Evolutionary conservation across 2,329 filamentous ascomycete genomes (phyloP).

Genomic region (Cladosporium sp.): DNA sequence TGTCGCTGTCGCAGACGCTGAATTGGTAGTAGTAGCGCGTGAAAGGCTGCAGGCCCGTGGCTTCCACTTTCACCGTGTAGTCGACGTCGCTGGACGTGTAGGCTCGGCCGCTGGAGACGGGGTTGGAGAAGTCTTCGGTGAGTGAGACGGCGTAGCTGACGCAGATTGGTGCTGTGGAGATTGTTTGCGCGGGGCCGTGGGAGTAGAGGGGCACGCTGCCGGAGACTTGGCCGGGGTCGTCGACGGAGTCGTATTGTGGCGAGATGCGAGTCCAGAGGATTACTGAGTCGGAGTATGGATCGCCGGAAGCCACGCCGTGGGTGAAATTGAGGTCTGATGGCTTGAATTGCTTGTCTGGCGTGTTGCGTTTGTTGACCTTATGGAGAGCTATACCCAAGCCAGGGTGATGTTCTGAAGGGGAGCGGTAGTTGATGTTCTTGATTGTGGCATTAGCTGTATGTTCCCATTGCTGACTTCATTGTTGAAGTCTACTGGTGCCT

Average conservation of each 20-base stretch:
- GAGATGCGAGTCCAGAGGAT: constrained; percentile 41
- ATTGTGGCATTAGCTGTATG: neutral
- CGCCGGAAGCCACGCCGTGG: constrained; percentile 46
- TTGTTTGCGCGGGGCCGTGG: constrained; percentile 49
- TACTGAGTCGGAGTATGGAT: constrained; percentile 42
- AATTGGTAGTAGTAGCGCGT: constrained; percentile 29
- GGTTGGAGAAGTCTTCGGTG: constrained; percentile 16
- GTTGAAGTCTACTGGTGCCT: neutral
- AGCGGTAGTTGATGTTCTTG: constrained; percentile 45
- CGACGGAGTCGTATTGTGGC: constrained; percentile 38
- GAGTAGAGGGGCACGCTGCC: constrained; percentile 53
- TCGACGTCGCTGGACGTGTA: constrained; percentile 28
- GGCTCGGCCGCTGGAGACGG: constrained; percentile 18
- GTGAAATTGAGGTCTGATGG: constrained; percentile 57
- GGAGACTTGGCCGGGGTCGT: constrained; percentile 48
- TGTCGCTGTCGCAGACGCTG: constrained; percentile 21
- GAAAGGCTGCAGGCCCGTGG: constrained; percentile 20
- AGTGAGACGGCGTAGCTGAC: constrained; percentile 20
- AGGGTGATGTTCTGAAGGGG: constrained; percentile 61
- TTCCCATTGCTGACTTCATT: no score
- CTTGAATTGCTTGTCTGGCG: constrained; percentile 41
- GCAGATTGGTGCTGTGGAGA: constrained; percentile 18
- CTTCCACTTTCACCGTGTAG: constrained; percentile 28
- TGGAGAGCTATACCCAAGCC: constrained; percentile 61
- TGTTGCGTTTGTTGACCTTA: constrained; percentile 55